Conservation (phyloP, 2,329 filamentous ascomycete species). For the Penicillium polonicum region DNA sequence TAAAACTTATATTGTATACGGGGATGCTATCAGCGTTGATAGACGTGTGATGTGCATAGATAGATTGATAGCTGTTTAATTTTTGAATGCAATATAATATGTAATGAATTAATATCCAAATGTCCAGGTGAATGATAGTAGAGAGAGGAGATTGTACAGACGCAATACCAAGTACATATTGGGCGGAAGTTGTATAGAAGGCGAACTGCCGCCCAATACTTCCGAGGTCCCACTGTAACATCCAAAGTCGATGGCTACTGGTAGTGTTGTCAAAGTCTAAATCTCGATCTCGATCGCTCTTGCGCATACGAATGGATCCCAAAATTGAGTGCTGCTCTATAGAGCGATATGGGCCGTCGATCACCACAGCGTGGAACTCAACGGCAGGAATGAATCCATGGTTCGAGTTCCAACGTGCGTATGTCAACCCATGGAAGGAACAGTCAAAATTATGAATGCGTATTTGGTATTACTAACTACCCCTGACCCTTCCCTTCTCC, state of each 20-base stretch:
- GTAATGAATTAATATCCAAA: not conserved
- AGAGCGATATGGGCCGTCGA: conserved; percentile 17
- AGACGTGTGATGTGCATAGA: not conserved
- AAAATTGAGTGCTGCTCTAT: conserved; percentile 12
- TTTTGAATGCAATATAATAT: not conserved
- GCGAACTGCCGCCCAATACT: too few relatives aligned
- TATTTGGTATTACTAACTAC: not conserved
- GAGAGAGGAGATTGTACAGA: not conserved
- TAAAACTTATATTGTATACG: not conserved
- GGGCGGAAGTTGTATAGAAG: too few relatives aligned
- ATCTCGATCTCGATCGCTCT: not conserved
- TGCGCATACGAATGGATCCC: not conserved
- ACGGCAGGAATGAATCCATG: conserved; percentile 15
- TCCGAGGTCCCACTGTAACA: not conserved
- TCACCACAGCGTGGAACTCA: conserved; percentile 18
- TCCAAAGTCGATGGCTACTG: not conserved
- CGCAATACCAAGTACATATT: not conserved
- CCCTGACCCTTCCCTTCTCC: conserved; percentile 5
- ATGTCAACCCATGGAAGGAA: not conserved
- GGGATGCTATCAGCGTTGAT: not conserved
- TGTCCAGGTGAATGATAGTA: not conserved
- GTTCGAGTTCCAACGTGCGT: not conserved
- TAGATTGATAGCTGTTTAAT: not conserved
- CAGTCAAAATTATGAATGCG: not conserved
- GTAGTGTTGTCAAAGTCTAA: not conserved